Percentiles rank a stretch among this genome's conserved stretches.
Conservation (phyloP, 1,284 basidiomycete genomes). For the Coniophora puteana region DNA sequence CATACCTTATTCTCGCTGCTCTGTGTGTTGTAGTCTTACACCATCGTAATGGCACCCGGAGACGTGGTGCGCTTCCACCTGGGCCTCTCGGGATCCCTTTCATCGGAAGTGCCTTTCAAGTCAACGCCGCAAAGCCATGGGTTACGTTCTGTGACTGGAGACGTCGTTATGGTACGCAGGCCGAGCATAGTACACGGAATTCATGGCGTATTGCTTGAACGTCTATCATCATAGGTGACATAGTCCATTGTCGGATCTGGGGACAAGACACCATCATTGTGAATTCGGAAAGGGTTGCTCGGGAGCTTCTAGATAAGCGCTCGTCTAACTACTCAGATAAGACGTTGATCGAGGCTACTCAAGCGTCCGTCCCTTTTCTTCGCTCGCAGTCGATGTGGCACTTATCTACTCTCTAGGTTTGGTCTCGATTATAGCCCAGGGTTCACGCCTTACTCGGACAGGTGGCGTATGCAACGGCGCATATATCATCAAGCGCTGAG, state of each 20-base stretch:
- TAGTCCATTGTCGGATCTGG: not conserved
- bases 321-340: constrained; percentile 1
- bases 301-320: not conserved
- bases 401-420: not conserved
- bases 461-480: constrained; percentile 1
- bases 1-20: too few species aligned
- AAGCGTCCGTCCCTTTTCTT: not conserved
- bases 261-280: not conserved
- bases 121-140: too few species aligned
- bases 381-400: not conserved
- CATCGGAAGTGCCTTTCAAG: too few species aligned
- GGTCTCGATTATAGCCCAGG: not conserved
- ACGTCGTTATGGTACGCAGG: too few species aligned
- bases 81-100: too few species aligned
- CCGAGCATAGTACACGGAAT: too few species aligned
- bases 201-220: too few species aligned
- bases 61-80: too few species aligned
- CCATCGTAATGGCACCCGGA: too few species aligned
- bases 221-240: constrained; percentile 1
- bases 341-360: not conserved
- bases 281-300: not conserved
- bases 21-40: too few species aligned
- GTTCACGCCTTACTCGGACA: not conserved
- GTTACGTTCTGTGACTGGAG: too few species aligned
- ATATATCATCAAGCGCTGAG: not conserved